Evolutionary conservation across 2,329 filamentous ascomycete genomes (phyloP).

Genomic region (Botrytis porri): DNA sequence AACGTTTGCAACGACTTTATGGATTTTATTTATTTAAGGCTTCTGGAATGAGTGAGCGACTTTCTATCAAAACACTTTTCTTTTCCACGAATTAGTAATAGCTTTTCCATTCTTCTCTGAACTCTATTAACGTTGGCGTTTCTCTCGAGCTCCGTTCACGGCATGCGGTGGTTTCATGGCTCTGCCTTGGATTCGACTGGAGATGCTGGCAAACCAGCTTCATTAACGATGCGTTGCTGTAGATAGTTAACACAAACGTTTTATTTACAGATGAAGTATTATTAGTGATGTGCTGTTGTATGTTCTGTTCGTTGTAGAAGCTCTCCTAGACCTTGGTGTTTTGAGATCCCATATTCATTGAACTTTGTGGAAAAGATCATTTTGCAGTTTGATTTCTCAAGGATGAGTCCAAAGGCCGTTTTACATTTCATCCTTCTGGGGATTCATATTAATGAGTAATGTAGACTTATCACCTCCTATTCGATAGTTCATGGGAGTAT

Average conservation of each 20-base stretch:
- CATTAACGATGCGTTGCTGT: not conserved
- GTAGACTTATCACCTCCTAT: fast-evolving
- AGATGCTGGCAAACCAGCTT: not conserved
- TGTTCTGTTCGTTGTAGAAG: not conserved
- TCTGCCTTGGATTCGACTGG: not conserved
- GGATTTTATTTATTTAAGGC: not conserved
- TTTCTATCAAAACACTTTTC: not conserved
- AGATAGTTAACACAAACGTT: not conserved
- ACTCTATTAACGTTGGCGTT: not conserved
- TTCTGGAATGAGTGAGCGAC: not conserved
- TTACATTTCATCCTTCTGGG: not conserved
- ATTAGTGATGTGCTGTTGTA: not conserved
- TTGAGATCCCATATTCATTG: not conserved
- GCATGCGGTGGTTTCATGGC: not conserved
- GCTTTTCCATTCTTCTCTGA: not conserved
- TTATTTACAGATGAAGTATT: not conserved
- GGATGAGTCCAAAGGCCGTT: not conserved
- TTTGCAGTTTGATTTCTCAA: not conserved
- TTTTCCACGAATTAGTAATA: not conserved
- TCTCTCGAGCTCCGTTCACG: not conserved
- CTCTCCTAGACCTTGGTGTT: too few species aligned
- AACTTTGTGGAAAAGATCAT: not conserved
- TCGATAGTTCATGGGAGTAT: not conserved
- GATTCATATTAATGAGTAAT: not conserved
- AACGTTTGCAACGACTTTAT: not conserved